Base-by-base conservation (phyloP, 495 filamentous ascomycete genomes). In the Podospora tetraspora region DNA sequence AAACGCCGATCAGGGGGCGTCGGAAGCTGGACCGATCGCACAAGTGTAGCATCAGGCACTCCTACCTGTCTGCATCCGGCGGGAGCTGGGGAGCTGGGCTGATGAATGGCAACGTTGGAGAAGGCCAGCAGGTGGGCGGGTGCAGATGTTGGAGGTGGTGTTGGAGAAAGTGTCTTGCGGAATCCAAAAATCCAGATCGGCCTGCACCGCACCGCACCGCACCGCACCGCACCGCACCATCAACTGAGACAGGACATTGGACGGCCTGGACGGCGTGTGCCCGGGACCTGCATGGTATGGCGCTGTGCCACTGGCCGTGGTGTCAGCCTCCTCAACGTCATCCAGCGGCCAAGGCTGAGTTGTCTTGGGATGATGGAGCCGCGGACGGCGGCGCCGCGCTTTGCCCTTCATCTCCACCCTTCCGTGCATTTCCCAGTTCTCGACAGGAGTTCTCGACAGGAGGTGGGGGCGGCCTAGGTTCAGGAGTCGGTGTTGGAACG, bases 1-100 rank as follows among this genome's bases (percentile, higher is more conserved):
- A 74, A 74, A 72, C 70, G 75, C 70, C 69, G 70, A 75, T 75
- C 75, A 77, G 75, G 73, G 43, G 71, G 73, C 60, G 59, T 76
- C 74, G 74, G 74, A 71, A 74, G 64, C 66, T 71, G 58, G 64
- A 68, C 73, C 75, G 73, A 74, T 69, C 56, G 56, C 68, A 65
- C 62, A 62, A 32, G 66, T 56, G 63, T 67, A 32, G 70, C 68
- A 72, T 62, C 52, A 12, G 27, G 66, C 37, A 63, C 37, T 32
- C 43, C 43, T 52, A n/a, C 16, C 16, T 52, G 5, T 12, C 19
- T 52, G 16, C 43, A 52, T n/a, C 19, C 43, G 43, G 43, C 19
- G 43, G 43, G 43, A 52, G 34, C 34, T 43, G 34, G 34, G 25
- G 25, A 27, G 32, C 32, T 34, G 32, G 11, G 43, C 43, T n/a